These are phyloP conservation scores for Artomyces pyxidatus DNA, from an alignment of 768 basidiomycete genomes.

Conservation along the genomic window DNA sequence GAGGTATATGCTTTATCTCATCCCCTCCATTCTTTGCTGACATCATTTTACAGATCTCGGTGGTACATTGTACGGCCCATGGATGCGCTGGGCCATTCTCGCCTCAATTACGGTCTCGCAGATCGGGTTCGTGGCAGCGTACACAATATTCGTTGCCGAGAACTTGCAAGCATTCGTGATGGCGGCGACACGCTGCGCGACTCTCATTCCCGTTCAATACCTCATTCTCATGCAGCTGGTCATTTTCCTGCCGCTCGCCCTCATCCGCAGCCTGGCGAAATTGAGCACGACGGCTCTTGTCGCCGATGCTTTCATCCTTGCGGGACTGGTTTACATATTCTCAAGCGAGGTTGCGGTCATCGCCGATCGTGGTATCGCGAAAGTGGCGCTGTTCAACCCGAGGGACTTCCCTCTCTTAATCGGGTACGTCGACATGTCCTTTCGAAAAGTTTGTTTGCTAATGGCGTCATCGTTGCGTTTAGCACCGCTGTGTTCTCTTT, in stretches of 20 bases:
- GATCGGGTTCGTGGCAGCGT: slow-evolving; percentile 82
- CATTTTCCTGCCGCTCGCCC: slow-evolving; percentile 82
- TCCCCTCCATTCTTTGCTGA: neutral
- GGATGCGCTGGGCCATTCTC: slow-evolving; percentile 89
- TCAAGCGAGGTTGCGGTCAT: slow-evolving; percentile 75
- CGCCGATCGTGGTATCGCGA: slow-evolving; percentile 58
- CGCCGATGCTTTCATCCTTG: slow-evolving; percentile 92
- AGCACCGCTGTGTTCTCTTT: slow-evolving; percentile 98
- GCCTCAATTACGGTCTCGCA: slow-evolving; percentile 84
- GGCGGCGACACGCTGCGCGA: slow-evolving; percentile 70
- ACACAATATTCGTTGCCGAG: slow-evolving; percentile 93
- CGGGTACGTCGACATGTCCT: slow-evolving; percentile 43
- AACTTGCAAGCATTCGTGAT: slow-evolving; percentile 85
- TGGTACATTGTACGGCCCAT: slow-evolving; percentile 81
- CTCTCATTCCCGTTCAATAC: slow-evolving; percentile 57
- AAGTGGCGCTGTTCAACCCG: slow-evolving; percentile 81
- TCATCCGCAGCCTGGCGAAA: slow-evolving; percentile 92
- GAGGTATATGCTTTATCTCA: slow-evolving; percentile 46
- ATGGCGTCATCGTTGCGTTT: slow-evolving; percentile 5
- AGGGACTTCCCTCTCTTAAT: slow-evolving; percentile 88
- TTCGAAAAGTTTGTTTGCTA: neutral
- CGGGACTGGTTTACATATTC: slow-evolving; percentile 81
- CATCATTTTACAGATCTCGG: slow-evolving; percentile 65
- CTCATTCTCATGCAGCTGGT: slow-evolving; percentile 81
- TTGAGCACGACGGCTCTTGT: slow-evolving; percentile 86